Percentiles rank a stretch among this genome's conserved stretches.
phyloP scores from a whole-genome alignment of 1,284 basidiomycete species.

The Caloboletus firmus region DNA sequence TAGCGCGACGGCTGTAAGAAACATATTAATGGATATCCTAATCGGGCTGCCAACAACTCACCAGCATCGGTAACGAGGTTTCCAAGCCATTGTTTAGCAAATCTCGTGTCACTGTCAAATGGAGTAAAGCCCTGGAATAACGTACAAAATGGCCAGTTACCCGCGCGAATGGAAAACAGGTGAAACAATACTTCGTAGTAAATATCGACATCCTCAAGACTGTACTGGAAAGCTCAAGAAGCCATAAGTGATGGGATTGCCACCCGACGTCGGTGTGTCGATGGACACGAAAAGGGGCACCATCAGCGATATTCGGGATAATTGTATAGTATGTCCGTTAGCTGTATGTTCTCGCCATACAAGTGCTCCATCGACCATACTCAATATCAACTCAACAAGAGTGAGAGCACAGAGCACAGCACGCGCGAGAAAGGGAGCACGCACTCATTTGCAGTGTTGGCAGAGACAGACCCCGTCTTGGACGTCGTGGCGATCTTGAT shows the following conservation, averaged over 20 bases:
- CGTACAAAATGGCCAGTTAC: not conserved
- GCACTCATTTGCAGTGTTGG: constrained; percentile 42
- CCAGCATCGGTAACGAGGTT: constrained; percentile 47
- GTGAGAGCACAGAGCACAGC: no score
- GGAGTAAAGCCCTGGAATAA: constrained; percentile 46
- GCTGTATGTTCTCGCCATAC: constrained; percentile 41
- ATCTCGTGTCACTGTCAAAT: constrained; percentile 42
- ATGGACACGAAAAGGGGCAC: constrained; percentile 56
- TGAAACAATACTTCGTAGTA: constrained; percentile 48
- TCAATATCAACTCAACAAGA: constrained; percentile 15
- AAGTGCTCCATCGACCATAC: constrained; percentile 55
- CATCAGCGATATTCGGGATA: constrained; percentile 49
- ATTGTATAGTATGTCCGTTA: constrained; percentile 44
- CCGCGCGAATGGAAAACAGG: no score
- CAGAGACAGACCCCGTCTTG: constrained; percentile 30
- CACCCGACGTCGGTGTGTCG: constrained; percentile 43
- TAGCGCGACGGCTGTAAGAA: not conserved
- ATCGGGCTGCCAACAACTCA: constrained; percentile 16
- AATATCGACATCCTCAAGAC: constrained; percentile 57
- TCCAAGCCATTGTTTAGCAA: constrained; percentile 45
- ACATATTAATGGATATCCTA: not conserved
- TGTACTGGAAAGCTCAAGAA: constrained; percentile 48
- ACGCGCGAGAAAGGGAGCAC: not conserved
- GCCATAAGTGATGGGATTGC: constrained; percentile 44
- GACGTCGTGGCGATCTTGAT: constrained; percentile 50